A percentile compares a stretch with the other conserved stretches of the same genome.
phyloP scores from a whole-genome alignment of 305 asterid genomes.

The Solanum hybrid region DNA sequence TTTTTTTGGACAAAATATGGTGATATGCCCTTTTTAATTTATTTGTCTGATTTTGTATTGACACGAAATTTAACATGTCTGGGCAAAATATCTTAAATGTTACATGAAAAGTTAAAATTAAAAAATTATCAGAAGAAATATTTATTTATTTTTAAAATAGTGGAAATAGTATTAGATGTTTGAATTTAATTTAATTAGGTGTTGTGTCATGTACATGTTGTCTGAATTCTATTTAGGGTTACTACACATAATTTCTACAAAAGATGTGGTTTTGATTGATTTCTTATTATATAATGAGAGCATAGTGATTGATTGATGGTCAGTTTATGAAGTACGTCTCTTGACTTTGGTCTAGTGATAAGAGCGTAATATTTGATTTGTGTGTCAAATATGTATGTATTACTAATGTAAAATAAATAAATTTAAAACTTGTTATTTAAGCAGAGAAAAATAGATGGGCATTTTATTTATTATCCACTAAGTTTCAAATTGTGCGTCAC shows the following conservation, averaged over 20 bases:
- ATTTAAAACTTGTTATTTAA: neutral
- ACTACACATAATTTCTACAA: neutral
- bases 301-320: neutral
- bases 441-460: no score
- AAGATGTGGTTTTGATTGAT: neutral
- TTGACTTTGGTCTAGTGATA: neutral
- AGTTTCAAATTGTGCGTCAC: neutral
- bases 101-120: no score
- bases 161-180: neutral
- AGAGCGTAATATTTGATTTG: neutral
- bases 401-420: no score
- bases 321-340: neutral
- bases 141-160: no score
- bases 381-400: neutral
- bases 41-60: neutral
- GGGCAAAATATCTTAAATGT: no score
- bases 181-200: neutral
- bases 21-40: fast-evolving
- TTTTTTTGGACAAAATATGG: neutral
- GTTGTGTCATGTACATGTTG: neutral
- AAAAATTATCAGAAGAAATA: no score
- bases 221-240: neutral
- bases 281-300: neutral
- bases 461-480: neutral
- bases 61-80: no score